These are phyloP conservation scores for Candida sanyaensis DNA, from an alignment of 1,139 yeast genomes.

Conservation along the genomic window DNA sequence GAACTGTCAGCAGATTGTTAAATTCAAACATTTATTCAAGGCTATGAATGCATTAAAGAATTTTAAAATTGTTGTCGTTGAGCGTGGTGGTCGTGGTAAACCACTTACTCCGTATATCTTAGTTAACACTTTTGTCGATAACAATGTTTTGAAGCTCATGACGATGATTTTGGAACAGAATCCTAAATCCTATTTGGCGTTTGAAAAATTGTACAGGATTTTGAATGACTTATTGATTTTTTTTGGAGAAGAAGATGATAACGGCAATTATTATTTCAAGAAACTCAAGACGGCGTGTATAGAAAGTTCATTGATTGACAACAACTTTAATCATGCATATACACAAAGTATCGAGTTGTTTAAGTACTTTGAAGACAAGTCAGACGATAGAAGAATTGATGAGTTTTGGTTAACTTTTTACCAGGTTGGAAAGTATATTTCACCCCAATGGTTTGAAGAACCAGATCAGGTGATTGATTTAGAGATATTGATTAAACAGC, in stretches of 20 bases:
- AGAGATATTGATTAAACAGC: conserved; percentile 38
- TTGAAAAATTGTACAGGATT: conserved; percentile 43
- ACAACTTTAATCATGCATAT: conserved; percentile 57
- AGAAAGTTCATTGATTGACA: conserved; percentile 56
- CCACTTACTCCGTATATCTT: conserved; percentile 32
- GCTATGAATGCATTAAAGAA: conserved; percentile 31
- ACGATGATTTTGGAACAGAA: conserved; percentile 55
- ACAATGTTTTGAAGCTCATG: conserved; percentile 28
- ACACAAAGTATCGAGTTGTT: conserved; percentile 34
- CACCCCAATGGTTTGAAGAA: conserved; percentile 48
- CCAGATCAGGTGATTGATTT: conserved; percentile 18
- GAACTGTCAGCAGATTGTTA: conserved; percentile 20
- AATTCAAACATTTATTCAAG: conserved; percentile 30
- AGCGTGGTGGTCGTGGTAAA: conserved; percentile 22
- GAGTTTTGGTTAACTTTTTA: conserved; percentile 59
- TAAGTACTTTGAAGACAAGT: conserved; percentile 17
- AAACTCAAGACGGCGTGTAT: conserved; percentile 53
- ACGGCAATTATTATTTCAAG: conserved; percentile 24
- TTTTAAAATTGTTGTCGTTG: conserved; percentile 35
- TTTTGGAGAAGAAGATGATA: conserved; percentile 15
- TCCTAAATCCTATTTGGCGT: conserved; percentile 52
- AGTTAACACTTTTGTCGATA: conserved; percentile 23
- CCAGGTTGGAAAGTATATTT: conserved; percentile 58
- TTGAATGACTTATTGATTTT: conserved; percentile 38
- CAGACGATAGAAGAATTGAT: conserved; percentile 23